Conservation (phyloP, 2,329 filamentous ascomycete species). For the Cladosporium sp. region DNA sequence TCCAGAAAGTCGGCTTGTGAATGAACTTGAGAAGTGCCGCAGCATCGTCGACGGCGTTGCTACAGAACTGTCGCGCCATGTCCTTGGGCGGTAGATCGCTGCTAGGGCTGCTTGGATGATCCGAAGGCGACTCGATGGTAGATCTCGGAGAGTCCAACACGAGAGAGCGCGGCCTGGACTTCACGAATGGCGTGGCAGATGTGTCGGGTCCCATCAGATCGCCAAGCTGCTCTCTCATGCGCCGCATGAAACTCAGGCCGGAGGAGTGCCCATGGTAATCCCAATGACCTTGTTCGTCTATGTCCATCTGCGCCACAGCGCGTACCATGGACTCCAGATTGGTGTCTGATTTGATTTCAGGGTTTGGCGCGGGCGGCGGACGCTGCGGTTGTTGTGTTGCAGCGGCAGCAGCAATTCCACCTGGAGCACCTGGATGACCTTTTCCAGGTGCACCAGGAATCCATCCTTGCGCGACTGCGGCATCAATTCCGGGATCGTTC, state of each 20-base stretch:
- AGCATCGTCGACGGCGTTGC: constrained; percentile 59
- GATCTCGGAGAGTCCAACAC: constrained; percentile 63
- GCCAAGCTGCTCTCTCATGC: constrained; percentile 84
- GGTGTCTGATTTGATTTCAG: constrained; percentile 51
- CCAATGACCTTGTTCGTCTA: constrained; percentile 88
- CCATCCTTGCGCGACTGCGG: constrained; percentile 51
- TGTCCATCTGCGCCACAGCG: constrained; percentile 82
- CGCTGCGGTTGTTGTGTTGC: constrained; percentile 22
- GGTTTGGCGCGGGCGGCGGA: constrained; percentile 37
- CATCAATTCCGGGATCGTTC: constrained; percentile 78
- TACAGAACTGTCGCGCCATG: constrained; percentile 54
- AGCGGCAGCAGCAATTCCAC: constrained; percentile 14
- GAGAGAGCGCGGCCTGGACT: constrained; percentile 50
- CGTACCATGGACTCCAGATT: constrained; percentile 93
- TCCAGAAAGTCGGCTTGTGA: constrained; percentile 77
- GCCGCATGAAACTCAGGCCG: constrained; percentile 79
- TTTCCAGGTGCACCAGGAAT: constrained; percentile 34
- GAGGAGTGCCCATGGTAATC: constrained; percentile 95
- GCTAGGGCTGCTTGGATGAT: constrained; percentile 30
- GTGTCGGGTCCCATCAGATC: constrained; percentile 65
- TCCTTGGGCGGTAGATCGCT: constrained; percentile 66
- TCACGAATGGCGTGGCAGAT: constrained; percentile 54
- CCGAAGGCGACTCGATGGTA: constrained; percentile 56
- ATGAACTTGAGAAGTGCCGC: constrained; percentile 66
- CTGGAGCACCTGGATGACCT: constrained; percentile 18